Conservation (phyloP, 331 rosid genomes). For the Spiraea crenata region DNA sequence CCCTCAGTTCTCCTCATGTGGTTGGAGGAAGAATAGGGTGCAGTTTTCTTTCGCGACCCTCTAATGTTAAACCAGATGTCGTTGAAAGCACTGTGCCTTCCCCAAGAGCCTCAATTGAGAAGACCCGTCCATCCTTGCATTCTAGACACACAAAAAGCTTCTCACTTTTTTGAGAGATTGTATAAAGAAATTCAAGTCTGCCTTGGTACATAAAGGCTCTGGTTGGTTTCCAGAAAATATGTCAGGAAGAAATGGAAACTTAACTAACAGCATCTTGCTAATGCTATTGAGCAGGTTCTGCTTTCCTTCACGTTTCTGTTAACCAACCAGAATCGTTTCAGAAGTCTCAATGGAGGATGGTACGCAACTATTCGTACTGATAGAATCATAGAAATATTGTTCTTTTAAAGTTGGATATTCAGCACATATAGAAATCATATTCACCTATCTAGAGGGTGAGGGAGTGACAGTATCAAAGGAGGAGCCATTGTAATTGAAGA, state of each 20-base stretch:
- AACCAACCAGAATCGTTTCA: constrained; percentile 28
- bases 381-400: background rate
- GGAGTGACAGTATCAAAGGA: constrained; percentile 18
- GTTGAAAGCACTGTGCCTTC: constrained; percentile 44
- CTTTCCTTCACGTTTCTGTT: constrained; percentile 54
- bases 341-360: constrained; percentile 13
- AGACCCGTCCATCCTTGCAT: constrained; percentile 39
- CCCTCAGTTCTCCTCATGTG: constrained; percentile 61
- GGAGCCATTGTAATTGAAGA: constrained; percentile 1
- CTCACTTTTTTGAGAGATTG: constrained; percentile 44
- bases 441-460: background rate
- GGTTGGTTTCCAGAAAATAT: constrained; percentile 39
- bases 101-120: constrained; percentile 64
- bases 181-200: constrained; percentile 25
- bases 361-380: constrained; percentile 3
- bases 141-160: constrained; percentile 59
- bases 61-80: constrained; percentile 69
- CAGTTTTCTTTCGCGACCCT: constrained; percentile 65
- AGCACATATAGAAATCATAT: constrained; percentile 14
- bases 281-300: constrained; percentile 34
- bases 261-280: constrained; percentile 19
- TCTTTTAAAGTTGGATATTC: constrained; percentile 23
- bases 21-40: constrained; percentile 61
- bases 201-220: constrained; percentile 29
- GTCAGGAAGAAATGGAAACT: constrained; percentile 57